Conservation (phyloP, 306 rosid genomes). For the Cicer pinnatifidum region DNA sequence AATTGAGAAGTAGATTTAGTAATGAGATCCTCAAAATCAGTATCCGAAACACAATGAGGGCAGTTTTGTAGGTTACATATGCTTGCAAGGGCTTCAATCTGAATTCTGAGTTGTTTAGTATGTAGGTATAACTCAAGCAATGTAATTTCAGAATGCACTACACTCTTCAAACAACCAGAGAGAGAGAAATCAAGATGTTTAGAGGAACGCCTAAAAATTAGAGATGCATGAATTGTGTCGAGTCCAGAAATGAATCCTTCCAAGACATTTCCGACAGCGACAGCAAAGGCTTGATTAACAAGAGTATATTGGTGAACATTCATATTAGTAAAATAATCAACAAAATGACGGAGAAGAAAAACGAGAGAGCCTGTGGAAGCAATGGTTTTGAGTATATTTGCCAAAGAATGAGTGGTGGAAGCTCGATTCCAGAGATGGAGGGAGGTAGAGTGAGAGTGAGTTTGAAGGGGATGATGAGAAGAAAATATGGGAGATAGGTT, state of each 20-base stretch:
- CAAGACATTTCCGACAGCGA: slow-evolving; percentile 79
- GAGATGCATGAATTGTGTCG: slow-evolving; percentile 72
- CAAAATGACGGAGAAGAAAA: slow-evolving; percentile 70
- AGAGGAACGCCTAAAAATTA: slow-evolving; percentile 59
- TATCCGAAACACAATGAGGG: slow-evolving; percentile 53
- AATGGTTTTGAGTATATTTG: slow-evolving; percentile 66
- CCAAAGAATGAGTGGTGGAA: slow-evolving; percentile 76
- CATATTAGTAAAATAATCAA: slow-evolving; percentile 55
- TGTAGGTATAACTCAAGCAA: slow-evolving; percentile 83
- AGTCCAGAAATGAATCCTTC: slow-evolving; percentile 73
- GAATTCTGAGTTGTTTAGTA: slow-evolving; percentile 68
- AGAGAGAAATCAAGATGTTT: slow-evolving; percentile 43
- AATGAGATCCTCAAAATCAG: slow-evolving; percentile 57
- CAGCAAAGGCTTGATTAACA: slow-evolving; percentile 91
- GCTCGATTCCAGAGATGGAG: slow-evolving; percentile 80
- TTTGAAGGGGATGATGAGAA: slow-evolving; percentile 56
- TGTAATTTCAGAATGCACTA: slow-evolving; percentile 75
- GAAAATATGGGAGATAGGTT: slow-evolving; percentile 60
- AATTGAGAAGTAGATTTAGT: slow-evolving; percentile 57
- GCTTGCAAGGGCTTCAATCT: slow-evolving; percentile 72
- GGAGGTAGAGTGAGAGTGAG: slow-evolving; percentile 60
- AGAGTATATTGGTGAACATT: slow-evolving; percentile 52
- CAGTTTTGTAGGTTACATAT: slow-evolving; percentile 65
- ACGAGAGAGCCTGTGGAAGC: slow-evolving; percentile 70
- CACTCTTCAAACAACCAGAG: slow-evolving; percentile 72